Base-by-base conservation (phyloP, 768 basidiomycete genomes). In the Cyclocybe cylindracea region DNA sequence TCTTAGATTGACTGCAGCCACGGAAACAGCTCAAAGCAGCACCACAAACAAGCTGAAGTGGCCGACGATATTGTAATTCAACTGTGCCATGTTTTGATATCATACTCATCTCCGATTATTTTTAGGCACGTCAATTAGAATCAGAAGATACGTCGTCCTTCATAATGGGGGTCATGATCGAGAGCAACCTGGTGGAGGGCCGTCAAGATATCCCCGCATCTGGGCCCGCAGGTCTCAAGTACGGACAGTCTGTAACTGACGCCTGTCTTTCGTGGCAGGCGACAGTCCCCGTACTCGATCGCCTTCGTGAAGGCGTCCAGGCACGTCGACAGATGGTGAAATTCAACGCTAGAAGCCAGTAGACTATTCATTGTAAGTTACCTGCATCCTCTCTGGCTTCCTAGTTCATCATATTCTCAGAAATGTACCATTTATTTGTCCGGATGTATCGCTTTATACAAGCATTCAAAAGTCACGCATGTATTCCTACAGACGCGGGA, bases 131-230 rank as follows among this genome's bases (percentile, higher is more conserved):
- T 41, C 92, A 93, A 71, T 70, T 93, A 10, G 83, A 87, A 60
- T 79, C 78, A 1, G 79, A 78, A 32, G 87, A 91, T 51, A 94
- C 91, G 1, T 79, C 85, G 0, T 61, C 74, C 5, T 74, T 79
- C 54, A 94, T 96, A 61, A 87, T 92, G 82, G 94, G 93, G 41
- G 91, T 94, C 48, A 98, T 98, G 95, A 78, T 98, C 50, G 96
- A 98, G 71, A 92, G 89, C 39, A 95, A 96, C 66, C 78, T 98
- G 44, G 77, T 85, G 7, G 92, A 90, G 66, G 92, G 94, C 24
- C 84, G 91, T 45, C 92, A 95, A 69, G 85, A 92, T 60, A 87
- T 95, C 53, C 86, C 92, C 3, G 63, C 79, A 1, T 76, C 78
- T 9, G 94, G 93, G 3, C 85, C 86, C 1, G 70, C 78, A 6